These are phyloP conservation scores for Stylonectria norvegica DNA, from an alignment of 2,329 filamentous ascomycete species.

Conservation along the genomic window DNA sequence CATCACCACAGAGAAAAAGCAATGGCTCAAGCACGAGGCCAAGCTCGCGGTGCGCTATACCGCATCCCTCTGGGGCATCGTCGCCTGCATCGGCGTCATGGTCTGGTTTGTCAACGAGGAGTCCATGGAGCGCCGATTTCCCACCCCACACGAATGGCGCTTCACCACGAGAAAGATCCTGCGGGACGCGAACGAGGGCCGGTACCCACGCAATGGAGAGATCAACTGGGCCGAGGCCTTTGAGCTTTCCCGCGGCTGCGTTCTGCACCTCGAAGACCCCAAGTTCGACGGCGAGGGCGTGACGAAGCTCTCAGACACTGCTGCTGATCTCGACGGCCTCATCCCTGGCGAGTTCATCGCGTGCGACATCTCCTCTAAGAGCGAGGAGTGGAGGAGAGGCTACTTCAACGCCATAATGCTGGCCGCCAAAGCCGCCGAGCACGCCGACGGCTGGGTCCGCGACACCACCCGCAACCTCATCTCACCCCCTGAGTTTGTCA, in stretches of 20 bases:
- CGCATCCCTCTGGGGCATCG: conserved; percentile 60
- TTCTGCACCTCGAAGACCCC: conserved; percentile 67
- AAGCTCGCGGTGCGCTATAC: conserved; percentile 67
- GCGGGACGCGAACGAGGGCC: conserved; percentile 60
- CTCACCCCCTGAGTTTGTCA: conserved; percentile 69
- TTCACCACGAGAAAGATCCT: conserved; percentile 66
- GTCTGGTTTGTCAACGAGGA: conserved; percentile 70
- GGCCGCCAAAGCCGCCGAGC: conserved; percentile 71
- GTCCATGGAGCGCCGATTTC: conserved; percentile 68
- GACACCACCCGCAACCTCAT: conserved; percentile 64
- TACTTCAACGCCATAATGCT: conserved; percentile 83
- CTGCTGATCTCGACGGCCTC: conserved; percentile 67
- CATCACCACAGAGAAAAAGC: conserved; percentile 73
- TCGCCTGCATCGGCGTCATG: conserved; percentile 57
- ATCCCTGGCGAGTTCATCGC: conserved; percentile 62
- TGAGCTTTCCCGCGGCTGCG: conserved; percentile 54
- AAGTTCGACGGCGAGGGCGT: conserved; percentile 66
- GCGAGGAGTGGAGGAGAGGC: conserved; percentile 78
- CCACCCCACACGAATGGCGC: conserved; percentile 79
- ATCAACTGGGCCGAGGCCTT: conserved; percentile 68
- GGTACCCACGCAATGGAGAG: conserved; percentile 49
- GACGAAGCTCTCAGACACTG: conserved; percentile 45
- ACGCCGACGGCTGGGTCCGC: conserved; percentile 73
- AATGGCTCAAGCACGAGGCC: conserved; percentile 68
- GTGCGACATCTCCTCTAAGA: conserved; percentile 70